Evolutionary conservation across 345 rosid genomes (phyloP), one percentile per base, ranked within the genome.

Genomic region (rapeseed (Brassica napus)): DNA sequence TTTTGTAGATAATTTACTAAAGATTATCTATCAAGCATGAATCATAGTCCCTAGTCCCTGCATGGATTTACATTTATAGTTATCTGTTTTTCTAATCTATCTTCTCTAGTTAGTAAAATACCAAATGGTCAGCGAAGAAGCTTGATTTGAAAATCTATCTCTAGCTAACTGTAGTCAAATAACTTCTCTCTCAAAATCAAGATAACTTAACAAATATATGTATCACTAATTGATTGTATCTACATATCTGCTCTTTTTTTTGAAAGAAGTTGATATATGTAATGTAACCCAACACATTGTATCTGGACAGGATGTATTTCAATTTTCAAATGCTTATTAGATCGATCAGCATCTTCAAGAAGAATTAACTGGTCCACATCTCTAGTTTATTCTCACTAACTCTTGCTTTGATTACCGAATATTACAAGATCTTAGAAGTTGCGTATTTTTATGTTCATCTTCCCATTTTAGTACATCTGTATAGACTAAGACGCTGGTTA

Each of bases 211-310:
- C 9, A 35, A 6, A 35, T 35, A 35, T 6, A 35, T 8, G 34
- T 74, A 61, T 26, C 60, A 58, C 21, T 58, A n/a, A 58, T 31
- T 65, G n/a, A 42, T 71, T 66, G 69, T 73, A 72, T 21, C 62
- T 44, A 37, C 68, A 23, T 64, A 32, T 64, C 68, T 72, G 21
- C 54, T 6, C 63, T 66, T 58, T 73, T 72, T 78, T 39, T 26
- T 78, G 42, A 72, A 39, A 65, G 34, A 66, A 44, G 23, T 30
- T 66, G 52, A 57, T 72, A 75, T 73, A 52, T 69, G 82, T 57
- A 58, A 52, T 69, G 82, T 57, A 58, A 23, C 14, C 68, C 72
- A 72, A 72, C 77, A n/a, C 77, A 60, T 73, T 79, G 82, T 66
- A 79, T 31, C 64, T 58, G 64, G 82, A 72, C 82, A 73, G 4